Conservation (phyloP, 345 rosid species). For the Eucalyptus regnans region DNA sequence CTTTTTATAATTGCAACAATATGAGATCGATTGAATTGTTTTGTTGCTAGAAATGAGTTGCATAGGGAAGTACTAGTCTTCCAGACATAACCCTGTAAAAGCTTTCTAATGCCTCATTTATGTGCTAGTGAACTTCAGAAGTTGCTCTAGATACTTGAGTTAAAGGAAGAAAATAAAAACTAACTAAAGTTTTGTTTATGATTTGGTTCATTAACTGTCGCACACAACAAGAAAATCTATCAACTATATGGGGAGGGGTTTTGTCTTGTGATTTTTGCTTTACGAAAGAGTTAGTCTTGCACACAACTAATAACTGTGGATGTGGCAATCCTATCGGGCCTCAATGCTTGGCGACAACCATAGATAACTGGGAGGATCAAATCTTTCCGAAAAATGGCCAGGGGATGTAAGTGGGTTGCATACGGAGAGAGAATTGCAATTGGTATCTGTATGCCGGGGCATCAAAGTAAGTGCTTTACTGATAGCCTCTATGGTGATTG, state of each 20-base stretch:
- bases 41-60: not conserved
- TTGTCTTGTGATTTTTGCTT: not conserved
- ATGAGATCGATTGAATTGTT: not conserved
- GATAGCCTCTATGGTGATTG: not conserved
- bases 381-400: not conserved
- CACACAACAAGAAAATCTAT: not conserved
- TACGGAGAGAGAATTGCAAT: not conserved
- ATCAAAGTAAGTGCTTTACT: not conserved
- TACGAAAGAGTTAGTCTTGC: not conserved
- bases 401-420: not conserved
- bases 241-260: not conserved
- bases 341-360: not conserved
- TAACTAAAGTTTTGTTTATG: not conserved
- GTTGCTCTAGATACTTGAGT: not conserved
- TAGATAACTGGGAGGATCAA: not conserved
- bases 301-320: not conserved
- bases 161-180: not conserved
- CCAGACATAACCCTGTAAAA: not conserved
- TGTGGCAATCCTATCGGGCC: not conserved
- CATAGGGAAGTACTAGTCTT: not conserved
- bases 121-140: not conserved
- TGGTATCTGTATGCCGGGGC: not conserved
- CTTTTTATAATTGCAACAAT: not conserved
- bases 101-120: not conserved
- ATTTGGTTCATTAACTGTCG: not conserved